Conservation (phyloP, 148 eudicot genomes). For the Silene conica region DNA sequence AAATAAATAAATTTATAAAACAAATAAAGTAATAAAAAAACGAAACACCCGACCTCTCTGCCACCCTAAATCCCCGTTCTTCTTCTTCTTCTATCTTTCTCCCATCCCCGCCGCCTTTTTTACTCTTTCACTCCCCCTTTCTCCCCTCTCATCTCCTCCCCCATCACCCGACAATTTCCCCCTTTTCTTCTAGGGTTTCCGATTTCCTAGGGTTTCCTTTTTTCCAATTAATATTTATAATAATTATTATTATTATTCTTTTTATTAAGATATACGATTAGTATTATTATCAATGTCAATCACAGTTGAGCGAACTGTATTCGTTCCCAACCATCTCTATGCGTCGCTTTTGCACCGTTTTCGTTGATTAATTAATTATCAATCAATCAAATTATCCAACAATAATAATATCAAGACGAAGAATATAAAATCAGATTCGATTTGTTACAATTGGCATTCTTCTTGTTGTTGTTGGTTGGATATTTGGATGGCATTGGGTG, state of each 20-base stretch:
- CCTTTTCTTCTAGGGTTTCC: background rate
- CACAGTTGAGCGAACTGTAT: slow-evolving; percentile 35
- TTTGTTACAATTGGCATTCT: background rate
- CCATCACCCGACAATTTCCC: background rate
- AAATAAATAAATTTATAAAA: background rate
- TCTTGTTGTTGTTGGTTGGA: background rate
- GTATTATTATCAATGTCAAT: too few species aligned
- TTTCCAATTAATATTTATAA: too few species aligned
- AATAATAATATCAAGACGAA: background rate
- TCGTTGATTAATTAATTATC: slow-evolving; percentile 48
- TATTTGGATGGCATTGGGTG: slow-evolving; percentile 87
- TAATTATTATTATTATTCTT: slow-evolving; percentile 13
- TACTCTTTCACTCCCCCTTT: background rate
- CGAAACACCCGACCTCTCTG: background rate
- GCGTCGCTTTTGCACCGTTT: slow-evolving; percentile 47
- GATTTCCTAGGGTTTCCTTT: slow-evolving; percentile 25
- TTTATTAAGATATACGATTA: background rate
- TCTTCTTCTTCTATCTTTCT: too few species aligned
- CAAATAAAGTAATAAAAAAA: too few species aligned
- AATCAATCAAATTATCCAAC: background rate
- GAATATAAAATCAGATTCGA: background rate
- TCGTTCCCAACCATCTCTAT: slow-evolving; percentile 28
- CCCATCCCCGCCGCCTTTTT: background rate
- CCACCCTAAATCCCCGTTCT: background rate
- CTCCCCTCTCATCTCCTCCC: background rate